phyloP scores from a whole-genome alignment of 306 rosid species.

The Canavalia ensiformis region DNA sequence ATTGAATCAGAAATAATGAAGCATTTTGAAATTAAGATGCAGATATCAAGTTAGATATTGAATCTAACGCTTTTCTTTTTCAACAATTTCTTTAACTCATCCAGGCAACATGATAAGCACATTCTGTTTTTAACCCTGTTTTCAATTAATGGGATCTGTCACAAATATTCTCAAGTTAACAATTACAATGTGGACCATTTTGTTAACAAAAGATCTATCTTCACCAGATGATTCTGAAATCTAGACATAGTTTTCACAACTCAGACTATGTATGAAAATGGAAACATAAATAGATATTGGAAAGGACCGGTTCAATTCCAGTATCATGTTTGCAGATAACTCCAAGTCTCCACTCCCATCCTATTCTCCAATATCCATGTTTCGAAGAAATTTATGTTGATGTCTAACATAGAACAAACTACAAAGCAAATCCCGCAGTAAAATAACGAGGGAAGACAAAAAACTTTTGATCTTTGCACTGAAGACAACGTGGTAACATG shows the following conservation, averaged over 20 bases:
- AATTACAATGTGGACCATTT: too few species aligned
- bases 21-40: neutral
- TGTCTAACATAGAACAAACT: conserved; percentile 9
- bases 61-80: neutral
- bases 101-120: neutral
- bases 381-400: neutral
- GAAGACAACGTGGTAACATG: neutral
- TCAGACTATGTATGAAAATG: neutral
- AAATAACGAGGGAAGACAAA: neutral
- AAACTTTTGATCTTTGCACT: neutral
- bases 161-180: neutral
- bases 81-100: neutral
- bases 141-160: neutral
- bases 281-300: neutral
- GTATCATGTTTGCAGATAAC: neutral
- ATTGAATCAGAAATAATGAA: neutral
- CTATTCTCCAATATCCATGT: neutral
- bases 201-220: neutral
- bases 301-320: neutral
- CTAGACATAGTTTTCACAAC: neutral
- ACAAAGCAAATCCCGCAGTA: neutral
- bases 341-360: neutral
- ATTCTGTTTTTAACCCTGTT: neutral
- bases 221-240: neutral
- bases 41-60: neutral